phyloP scores from a whole-genome alignment of 192 early-diverging fungal genomes.

The Backusella tuberculispora region DNA sequence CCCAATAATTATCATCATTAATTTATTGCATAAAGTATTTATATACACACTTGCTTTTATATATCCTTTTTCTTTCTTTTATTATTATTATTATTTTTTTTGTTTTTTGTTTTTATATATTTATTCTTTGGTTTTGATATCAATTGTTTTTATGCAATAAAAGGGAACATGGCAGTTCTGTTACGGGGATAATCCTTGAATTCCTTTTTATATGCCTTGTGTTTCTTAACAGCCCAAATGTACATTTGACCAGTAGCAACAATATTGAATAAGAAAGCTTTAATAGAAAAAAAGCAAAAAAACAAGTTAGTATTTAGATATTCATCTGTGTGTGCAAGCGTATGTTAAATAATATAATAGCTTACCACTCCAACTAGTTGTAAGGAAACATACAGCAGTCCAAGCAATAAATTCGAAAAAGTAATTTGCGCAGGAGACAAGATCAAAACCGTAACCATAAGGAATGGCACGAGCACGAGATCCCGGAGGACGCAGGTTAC shows the following conservation, averaged over 20 bases:
- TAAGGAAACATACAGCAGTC: slow-evolving; percentile 73
- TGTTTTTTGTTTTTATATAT: neutral
- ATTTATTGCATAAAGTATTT: neutral
- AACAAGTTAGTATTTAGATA: too few species aligned
- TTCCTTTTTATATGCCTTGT: slow-evolving; percentile 86
- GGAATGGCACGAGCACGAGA: slow-evolving; percentile 86
- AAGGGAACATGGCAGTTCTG: slow-evolving; percentile 80
- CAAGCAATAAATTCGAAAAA: slow-evolving; percentile 88
- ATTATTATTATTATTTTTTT: neutral
- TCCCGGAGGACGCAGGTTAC: slow-evolving; percentile 91
- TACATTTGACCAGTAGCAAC: slow-evolving; percentile 88
- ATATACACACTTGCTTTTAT: neutral
- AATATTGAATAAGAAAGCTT: slow-evolving; percentile 65
- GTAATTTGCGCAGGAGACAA: slow-evolving; percentile 94
- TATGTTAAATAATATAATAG: neutral
- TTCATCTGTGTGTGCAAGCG: neutral
- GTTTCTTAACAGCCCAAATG: slow-evolving; percentile 96
- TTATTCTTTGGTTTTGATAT: neutral
- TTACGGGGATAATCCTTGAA: slow-evolving; percentile 89
- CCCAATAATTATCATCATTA: neutral
- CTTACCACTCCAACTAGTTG: slow-evolving; percentile 67
- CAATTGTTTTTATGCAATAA: slow-evolving; percentile 51
- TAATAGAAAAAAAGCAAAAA: neutral
- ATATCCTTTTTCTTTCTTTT: neutral
- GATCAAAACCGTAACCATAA: slow-evolving; percentile 87